A percentile compares a stretch with the other conserved stretches of the same genome.
Conservation (phyloP, 805 yeast species). For the Candida schatavii region DNA sequence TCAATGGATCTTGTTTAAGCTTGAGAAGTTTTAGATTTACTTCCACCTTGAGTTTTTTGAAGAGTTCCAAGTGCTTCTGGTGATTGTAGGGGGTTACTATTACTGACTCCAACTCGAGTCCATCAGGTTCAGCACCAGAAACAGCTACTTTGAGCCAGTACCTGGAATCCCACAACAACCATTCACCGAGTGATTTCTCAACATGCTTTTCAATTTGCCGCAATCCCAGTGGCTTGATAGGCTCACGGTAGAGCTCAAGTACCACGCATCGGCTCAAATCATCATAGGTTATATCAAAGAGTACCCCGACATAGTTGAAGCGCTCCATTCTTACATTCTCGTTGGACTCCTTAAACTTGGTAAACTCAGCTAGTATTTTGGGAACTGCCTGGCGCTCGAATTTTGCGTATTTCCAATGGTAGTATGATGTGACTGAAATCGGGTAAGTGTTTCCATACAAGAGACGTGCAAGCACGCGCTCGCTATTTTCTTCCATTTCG, state of each 20-base stretch:
- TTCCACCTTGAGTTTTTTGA: neutral
- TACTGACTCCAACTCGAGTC: neutral
- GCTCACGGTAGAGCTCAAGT: neutral
- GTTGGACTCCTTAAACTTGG: constrained; percentile 8
- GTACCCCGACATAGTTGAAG: neutral
- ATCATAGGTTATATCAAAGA: neutral
- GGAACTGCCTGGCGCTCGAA: constrained; percentile 32
- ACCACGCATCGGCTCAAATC: neutral
- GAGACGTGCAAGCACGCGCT: constrained; percentile 25
- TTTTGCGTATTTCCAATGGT: constrained; percentile 40
- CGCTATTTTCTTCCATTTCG: constrained; percentile 10
- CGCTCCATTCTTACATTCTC: neutral
- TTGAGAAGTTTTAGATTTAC: neutral
- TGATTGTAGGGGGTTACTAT: neutral
- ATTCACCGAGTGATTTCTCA: neutral
- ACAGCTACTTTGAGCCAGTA: neutral
- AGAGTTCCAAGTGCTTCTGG: neutral
- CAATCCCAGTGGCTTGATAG: neutral
- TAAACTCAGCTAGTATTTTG: neutral
- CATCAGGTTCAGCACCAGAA: neutral
- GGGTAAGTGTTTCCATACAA: constrained; percentile 25
- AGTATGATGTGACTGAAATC: constrained; percentile 30
- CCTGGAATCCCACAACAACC: constrained; percentile 1
- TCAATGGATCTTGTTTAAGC: neutral
- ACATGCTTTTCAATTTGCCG: neutral